Conservation (phyloP, 768 basidiomycete genomes). For the Tricholoma bakamatsutake region DNA sequence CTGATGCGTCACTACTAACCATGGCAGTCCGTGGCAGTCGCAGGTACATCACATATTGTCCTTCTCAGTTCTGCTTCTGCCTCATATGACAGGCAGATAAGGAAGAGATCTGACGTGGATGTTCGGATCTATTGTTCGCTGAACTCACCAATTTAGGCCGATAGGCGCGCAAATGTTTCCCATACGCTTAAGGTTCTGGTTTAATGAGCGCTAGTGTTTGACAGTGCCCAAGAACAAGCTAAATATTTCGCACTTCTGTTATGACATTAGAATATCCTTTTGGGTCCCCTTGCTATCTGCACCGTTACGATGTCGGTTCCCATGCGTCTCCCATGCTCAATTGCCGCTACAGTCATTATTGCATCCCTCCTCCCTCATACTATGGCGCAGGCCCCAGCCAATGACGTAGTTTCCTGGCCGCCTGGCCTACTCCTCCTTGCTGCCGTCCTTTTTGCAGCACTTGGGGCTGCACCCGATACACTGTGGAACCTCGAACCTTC, state of each 20-base stretch:
- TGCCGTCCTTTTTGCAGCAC: conserved; percentile 21
- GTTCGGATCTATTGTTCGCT: too few relatives aligned
- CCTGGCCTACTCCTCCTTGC: conserved; percentile 24
- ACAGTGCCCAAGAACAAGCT: neutral
- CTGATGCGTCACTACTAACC: too few relatives aligned
- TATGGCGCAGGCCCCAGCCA: conserved; percentile 22
- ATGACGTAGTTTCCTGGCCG: conserved; percentile 25
- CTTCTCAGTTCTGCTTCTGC: too few relatives aligned
- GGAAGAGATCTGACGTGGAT: too few relatives aligned
- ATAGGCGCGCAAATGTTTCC: too few relatives aligned
- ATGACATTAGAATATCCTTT: neutral
- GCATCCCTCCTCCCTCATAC: conserved; percentile 8
- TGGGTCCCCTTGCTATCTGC: neutral
- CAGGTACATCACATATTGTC: too few relatives aligned
- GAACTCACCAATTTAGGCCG: too few relatives aligned
- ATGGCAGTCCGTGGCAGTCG: too few relatives aligned
- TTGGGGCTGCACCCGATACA: conserved; percentile 17
- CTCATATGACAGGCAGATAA: too few relatives aligned
- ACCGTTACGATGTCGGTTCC: neutral
- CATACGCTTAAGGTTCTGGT: too few relatives aligned
- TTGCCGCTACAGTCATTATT: conserved; percentile 4
- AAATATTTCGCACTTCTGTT: neutral
- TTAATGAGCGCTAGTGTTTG: too few relatives aligned
- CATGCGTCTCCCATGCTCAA: neutral
- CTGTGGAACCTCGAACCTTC: conserved; percentile 23